These are phyloP conservation scores for Wallacemonas sp. DNA, from an alignment of 208 protist genomes.

Conservation along the genomic window DNA sequence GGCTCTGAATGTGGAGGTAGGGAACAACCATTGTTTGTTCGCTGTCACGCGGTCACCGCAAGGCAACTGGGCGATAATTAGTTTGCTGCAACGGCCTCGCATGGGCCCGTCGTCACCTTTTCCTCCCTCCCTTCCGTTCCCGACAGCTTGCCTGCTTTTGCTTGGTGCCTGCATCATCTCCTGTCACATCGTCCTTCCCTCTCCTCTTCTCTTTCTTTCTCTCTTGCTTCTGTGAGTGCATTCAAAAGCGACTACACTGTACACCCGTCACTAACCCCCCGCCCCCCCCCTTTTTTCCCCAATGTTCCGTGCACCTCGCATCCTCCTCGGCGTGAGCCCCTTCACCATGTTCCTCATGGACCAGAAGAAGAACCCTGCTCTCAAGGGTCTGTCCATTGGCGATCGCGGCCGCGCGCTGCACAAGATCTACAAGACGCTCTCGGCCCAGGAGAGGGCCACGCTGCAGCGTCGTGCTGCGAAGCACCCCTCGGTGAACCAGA, in stretches of 20 bases:
- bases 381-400: conserved; percentile 68
- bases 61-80: too few relatives aligned
- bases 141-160: neutral
- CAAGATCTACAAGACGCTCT: conserved; percentile 86
- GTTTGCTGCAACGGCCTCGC: too few relatives aligned
- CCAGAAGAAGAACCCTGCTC: conserved; percentile 79
- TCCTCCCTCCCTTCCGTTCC: too few relatives aligned
- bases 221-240: too few relatives aligned
- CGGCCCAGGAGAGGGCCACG: conserved; percentile 47
- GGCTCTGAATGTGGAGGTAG: too few relatives aligned
- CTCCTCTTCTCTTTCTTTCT: conserved; percentile 6
- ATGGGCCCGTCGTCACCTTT: too few relatives aligned
- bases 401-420: conserved; percentile 68
- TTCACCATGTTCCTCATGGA: conserved; percentile 91
- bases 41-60: too few relatives aligned
- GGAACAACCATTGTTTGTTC: too few relatives aligned
- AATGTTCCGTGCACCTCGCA: conserved; percentile 68
- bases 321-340: conserved; percentile 75
- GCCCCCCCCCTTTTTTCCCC: conserved; percentile 9
- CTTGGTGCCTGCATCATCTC: neutral
- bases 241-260: too few relatives aligned
- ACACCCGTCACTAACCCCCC: too few relatives aligned
- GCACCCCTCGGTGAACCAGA: conserved; percentile 55
- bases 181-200: neutral
- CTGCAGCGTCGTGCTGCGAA: conserved; percentile 64